Percentiles rank a stretch among this genome's conserved stretches.
Conservation (phyloP, 768 basidiomycete genomes). For the Lactarius evosmus region DNA sequence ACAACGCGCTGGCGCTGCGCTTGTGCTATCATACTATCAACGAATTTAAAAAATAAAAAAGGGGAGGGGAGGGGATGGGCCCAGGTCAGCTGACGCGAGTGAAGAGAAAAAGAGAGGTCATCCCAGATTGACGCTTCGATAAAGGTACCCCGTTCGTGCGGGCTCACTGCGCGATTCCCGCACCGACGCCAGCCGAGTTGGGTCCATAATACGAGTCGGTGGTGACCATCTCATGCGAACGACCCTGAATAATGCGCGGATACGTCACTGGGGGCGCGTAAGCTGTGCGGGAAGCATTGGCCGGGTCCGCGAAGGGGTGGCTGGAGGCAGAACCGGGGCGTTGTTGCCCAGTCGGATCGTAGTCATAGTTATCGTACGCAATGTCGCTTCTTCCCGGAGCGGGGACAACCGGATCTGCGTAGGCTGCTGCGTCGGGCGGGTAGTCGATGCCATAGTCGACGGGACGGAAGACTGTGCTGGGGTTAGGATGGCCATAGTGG, state of each 20-base stretch:
- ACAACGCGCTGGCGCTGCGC: background rate
- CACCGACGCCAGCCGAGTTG: conserved; percentile 6
- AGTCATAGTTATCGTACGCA: background rate
- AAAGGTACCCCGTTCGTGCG: background rate
- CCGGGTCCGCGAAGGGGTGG: conserved; percentile 25
- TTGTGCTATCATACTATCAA: conserved; percentile 7
- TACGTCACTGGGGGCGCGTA: conserved; percentile 7
- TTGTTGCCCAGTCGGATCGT: background rate
- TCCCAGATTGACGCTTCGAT: background rate
- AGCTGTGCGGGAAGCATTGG: background rate
- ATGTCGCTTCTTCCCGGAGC: background rate
- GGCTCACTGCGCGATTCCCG: conserved; percentile 14
- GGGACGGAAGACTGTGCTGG: conserved; percentile 4
- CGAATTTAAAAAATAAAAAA: background rate
- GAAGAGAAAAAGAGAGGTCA: background rate
- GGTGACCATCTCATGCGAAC: conserved; percentile 3
- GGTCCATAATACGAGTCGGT: conserved; percentile 24
- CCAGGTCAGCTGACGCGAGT: background rate
- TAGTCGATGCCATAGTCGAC: conserved; percentile 23
- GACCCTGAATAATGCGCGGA: background rate
- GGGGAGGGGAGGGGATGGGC: background rate
- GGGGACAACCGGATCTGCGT: background rate
- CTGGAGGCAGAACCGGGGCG: background rate
- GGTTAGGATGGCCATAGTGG: conserved; percentile 17
- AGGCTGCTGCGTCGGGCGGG: conserved; percentile 9